A percentile compares a stretch with the other conserved stretches of the same genome.
These are phyloP conservation scores for Alternaria arbusti DNA, from an alignment of 2,329 filamentous ascomycete species.

Conservation along the genomic window DNA sequence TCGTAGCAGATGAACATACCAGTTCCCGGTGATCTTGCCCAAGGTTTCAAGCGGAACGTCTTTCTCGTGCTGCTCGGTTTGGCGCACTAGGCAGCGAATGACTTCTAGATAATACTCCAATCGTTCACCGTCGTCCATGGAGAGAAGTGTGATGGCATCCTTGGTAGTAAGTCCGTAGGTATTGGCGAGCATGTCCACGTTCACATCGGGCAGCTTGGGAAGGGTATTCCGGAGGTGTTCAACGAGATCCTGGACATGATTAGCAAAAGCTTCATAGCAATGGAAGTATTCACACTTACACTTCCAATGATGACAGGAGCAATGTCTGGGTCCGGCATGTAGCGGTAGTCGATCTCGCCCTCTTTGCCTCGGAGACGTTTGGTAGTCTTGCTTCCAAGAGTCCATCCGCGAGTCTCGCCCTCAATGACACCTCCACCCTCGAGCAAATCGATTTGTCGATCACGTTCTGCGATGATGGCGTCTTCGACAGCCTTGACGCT, in stretches of 20 bases:
- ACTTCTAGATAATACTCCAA: conserved; percentile 82
- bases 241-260: conserved; percentile 74
- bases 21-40: conserved; percentile 64
- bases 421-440: conserved; percentile 75
- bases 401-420: conserved; percentile 93
- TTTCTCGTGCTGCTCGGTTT: conserved; percentile 32
- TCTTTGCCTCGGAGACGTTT: conserved; percentile 87
- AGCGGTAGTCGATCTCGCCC: conserved; percentile 95
- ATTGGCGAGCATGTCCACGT: conserved; percentile 66
- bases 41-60: conserved; percentile 15
- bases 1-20: conserved; percentile 41
- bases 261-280: too few relatives aligned
- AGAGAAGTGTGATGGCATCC: conserved; percentile 81
- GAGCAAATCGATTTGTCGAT: conserved; percentile 83
- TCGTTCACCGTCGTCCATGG: conserved; percentile 77
- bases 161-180: conserved; percentile 76
- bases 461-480: conserved; percentile 87
- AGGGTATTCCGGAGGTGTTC: conserved; percentile 66
- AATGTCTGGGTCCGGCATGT: conserved; percentile 97
- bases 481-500: conserved; percentile 96
- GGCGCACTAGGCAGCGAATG: conserved; percentile 45
- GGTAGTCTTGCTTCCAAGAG: conserved; percentile 82
- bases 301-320: conserved; percentile 76
- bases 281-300: too few relatives aligned
- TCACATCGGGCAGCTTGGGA: conserved; percentile 74